Conservation (phyloP, 164 flowering plant species). For the Liriodendron chinense region DNA sequence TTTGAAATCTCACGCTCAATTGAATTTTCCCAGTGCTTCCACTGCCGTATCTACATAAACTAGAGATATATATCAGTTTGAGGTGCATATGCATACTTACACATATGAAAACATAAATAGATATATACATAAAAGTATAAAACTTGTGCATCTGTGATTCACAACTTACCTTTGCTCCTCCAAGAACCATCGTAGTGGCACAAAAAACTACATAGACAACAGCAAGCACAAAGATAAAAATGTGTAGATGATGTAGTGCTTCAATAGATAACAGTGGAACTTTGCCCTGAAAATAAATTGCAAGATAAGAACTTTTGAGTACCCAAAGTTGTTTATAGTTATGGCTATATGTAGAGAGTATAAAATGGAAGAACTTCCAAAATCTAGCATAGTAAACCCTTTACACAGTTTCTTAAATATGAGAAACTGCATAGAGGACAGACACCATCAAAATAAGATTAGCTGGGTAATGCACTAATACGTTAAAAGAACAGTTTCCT, state of each 20-base stretch:
- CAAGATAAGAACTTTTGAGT: no score
- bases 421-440: no score
- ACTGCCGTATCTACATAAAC: conserved; percentile 56
- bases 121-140: background rate
- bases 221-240: conserved; percentile 84
- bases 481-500: no score
- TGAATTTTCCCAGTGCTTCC: conserved; percentile 85
- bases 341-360: no score
- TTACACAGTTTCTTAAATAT: no score
- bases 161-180: conserved; percentile 54
- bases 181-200: conserved; percentile 66
- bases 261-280: conserved; percentile 64
- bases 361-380: no score
- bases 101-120: background rate
- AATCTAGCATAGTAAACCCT: no score
- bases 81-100: background rate
- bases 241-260: conserved; percentile 83
- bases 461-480: no score
- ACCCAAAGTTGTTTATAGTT: no score
- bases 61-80: background rate
- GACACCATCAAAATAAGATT: no score
- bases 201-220: conserved; percentile 68
- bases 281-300: conserved; percentile 42
- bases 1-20: conserved; percentile 27
- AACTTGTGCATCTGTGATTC: no score